Evolutionary conservation across 768 basidiomycete species (phyloP).

Genomic region (Mrakia blollopis): DNA sequence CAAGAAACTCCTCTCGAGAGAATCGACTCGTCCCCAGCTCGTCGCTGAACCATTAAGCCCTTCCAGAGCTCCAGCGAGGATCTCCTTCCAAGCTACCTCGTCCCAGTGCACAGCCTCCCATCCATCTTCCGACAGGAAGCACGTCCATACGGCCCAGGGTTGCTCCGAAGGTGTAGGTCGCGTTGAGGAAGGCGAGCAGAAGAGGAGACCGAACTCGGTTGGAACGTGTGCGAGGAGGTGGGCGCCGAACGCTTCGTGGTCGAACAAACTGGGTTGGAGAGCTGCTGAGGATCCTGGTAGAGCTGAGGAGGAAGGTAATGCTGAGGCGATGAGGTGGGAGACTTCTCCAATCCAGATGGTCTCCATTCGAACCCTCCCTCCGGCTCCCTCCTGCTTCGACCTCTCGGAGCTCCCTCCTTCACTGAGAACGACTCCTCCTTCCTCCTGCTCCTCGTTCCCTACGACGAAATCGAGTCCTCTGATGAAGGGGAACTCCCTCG

Average conservation of each 20-base stretch:
- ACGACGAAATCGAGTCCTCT: not conserved
- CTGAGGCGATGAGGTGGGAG: not conserved
- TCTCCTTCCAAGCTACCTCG: slow-evolving; percentile 13
- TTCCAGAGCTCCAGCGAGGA: not conserved
- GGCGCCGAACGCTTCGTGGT: not conserved
- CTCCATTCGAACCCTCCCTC: slow-evolving; percentile 13
- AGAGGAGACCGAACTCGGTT: slow-evolving; percentile 2
- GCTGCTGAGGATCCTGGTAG: not conserved
- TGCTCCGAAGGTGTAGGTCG: not conserved
- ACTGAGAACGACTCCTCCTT: not conserved
- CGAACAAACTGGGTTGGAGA: not conserved
- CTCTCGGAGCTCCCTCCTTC: not conserved
- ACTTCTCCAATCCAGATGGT: slow-evolving; percentile 29
- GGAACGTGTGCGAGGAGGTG: not conserved
- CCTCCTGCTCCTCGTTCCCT: not conserved
- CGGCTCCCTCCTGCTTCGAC: not conserved
- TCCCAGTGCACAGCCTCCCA: not conserved
- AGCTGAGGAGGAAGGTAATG: not conserved
- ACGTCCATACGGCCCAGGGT: slow-evolving; percentile 13
- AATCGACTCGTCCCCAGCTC: slow-evolving; percentile 16
- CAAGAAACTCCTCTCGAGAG: not conserved
- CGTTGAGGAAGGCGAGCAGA: not conserved
- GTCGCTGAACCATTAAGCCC: not conserved
- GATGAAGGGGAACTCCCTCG: slow-evolving; percentile 45
- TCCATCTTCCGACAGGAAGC: slow-evolving; percentile 11